Evolutionary conservation across 2,329 filamentous ascomycete genomes (phyloP), one percentile per base, ranked within the genome.

Genomic region (Helminthosporium solani): DNA sequence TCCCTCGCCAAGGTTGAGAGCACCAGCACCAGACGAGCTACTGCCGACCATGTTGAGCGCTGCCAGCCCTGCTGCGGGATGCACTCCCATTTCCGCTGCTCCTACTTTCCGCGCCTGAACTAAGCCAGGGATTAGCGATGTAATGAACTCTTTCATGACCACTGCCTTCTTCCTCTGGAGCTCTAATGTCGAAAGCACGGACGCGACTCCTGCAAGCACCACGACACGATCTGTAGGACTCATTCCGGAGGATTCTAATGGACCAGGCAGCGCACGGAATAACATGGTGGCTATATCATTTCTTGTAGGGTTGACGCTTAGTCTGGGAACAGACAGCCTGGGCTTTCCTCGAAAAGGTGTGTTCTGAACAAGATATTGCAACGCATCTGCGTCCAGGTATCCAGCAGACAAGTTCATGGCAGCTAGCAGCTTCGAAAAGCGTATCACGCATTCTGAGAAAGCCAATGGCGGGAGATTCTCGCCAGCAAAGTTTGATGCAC

Each of bases 71-170:
- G 92, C 90, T 15, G 92, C 92, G 33, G 94, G 94, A 71, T 97
- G 92, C 28, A 99, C 89, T 3, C 92, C 94, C 61, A 94, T 88
- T 64, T 97, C 94, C n/a, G 94, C 91, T 33, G 94, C 94, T 25
- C 92, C 92, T 38, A 92, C 81, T 37, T 95, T 96, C 31, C 94
- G 82, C 14, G 94, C 94, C 70, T 96, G 90, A 3, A 96, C 86
- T 7, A 99, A 78, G 2, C 88, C 90, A 27, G 85, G 86, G 42
- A 95, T 88, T 33, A 97, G 77, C 14, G 90, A 84, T 3, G 85
- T 86, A 7, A 99, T 80, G 40, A 97, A 78, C 62, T 96, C 90
- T 57, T 88, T 85, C 59, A 96, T 80, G 0, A 96, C 83, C 73
- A 97, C 87, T 3, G 88, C 90, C 70, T 95, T 95, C 72, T 96